Evolutionary conservation across 2,329 filamentous ascomycete genomes (phyloP), one percentile per base, ranked within the genome.

Genomic region (Sphaerostilbella broomeana): DNA sequence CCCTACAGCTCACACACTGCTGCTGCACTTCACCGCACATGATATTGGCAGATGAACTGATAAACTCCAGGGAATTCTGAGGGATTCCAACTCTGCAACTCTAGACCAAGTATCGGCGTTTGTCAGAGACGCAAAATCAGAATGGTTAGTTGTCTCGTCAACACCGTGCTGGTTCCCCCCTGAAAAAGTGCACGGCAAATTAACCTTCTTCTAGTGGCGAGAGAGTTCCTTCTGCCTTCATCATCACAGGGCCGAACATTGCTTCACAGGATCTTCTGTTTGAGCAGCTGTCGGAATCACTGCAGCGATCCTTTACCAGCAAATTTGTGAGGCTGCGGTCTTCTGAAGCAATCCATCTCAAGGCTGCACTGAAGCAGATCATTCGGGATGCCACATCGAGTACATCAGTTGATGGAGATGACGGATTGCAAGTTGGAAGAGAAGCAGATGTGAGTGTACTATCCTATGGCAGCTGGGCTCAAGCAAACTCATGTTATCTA

Each of bases 241-340:
- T 90, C 49, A 74, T 86, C 43, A 84, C 84, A 7, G 86, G 86
- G 0, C 83, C 86, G 6, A 87, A 86, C 47, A 82, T 88, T 50
- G 80, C 84, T 24, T 83, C 82, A 2, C 83, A 88, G 57, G 75
- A 79, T 28, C 67, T 84, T 10, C 69, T 89, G n/a, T 88, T 88
- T 50, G 69, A 77, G 42, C 82, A 86, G 57, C 63, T 89, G 9
- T 72, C 75, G 10, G 72, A 76, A 43, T 63, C 62, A n/a, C 61
- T 81, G n/a, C 62, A 64, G 51, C 48, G 57, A 45, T 58, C 69
- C 35, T 57, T 63, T 18, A 52, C 63, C 13, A 76, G 77, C 34
- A 70, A 69, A 35, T 79, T 86, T 47, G 75, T 86, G 5, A 66
- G 78, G 12, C 58, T 94, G 31, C 77, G 79, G 5, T 86, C 85